phyloP scores from a whole-genome alignment of 306 rosid species.

The Trichosanthes cucumerina region DNA sequence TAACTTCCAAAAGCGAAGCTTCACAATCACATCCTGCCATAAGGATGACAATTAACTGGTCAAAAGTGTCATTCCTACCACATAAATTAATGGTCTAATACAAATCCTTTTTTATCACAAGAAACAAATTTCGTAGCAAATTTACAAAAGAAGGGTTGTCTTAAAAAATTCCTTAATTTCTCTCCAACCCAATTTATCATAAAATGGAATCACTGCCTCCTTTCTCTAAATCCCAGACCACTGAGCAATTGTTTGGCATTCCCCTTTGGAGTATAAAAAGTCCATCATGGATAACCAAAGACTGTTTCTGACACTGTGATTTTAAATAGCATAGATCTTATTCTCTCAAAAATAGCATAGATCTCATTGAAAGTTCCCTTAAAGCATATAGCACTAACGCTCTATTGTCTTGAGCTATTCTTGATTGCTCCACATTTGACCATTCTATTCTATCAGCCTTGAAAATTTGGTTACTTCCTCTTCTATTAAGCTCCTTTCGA shows the following conservation, averaged over 20 bases:
- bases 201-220: background rate
- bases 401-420: background rate
- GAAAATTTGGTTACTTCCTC: background rate
- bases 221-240: background rate
- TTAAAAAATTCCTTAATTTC: background rate
- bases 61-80: background rate
- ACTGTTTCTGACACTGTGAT: no score
- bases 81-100: background rate
- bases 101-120: no score
- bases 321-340: background rate
- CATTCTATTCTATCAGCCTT: background rate
- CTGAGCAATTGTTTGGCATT: background rate
- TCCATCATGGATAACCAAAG: background rate
- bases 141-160: background rate
- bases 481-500: background rate
- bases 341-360: background rate
- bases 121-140: background rate
- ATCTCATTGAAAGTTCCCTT: background rate
- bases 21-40: slow-evolving; percentile 81
- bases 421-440: background rate
- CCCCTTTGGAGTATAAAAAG: background rate
- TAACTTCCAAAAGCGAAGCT: slow-evolving; percentile 70
- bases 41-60: slow-evolving; percentile 5
- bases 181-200: background rate
- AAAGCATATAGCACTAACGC: background rate